Evolutionary conservation across 495 filamentous ascomycete genomes (phyloP), one percentile per base, ranked within the genome.

Genomic region (Eremomyces bilateralis): DNA sequence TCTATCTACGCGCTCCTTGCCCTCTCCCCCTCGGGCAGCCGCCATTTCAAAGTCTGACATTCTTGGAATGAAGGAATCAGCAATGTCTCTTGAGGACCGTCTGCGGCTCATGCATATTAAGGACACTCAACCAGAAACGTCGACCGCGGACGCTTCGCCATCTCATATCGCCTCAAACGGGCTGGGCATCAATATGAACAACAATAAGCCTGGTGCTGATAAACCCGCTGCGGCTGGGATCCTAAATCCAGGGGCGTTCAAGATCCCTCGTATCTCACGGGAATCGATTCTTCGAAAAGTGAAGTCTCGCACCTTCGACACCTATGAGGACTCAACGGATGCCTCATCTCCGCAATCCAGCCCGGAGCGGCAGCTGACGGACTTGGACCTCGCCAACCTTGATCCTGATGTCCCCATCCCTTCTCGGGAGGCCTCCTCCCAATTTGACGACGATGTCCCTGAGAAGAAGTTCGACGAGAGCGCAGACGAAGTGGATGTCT

Each of bases 231-330:
- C 44, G 8, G 41, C n/a, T n/a, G n/a, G n/a, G n/a, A n/a, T n/a
- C n/a, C n/a, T n/a, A n/a, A n/a, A n/a, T n/a, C n/a, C n/a, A n/a
- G n/a, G 41, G 15, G 40, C 38, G 17, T 42, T 53, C 32, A 45
- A 38, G 31, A 45, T 35, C 21, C 78, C 79, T 11, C 75, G 73
- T 19, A 85, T 93, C 46, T 94, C 88, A 21, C 67, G 88, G 15
- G 88, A 94, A 48, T 91, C 83, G 0, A 95, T 95, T 37, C 56
- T 93, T 32, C 71, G 81, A 12, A 82, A 82, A 37, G 73, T 95
- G 16, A 82, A 84, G 44, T 74, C 46, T 44, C 57, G 53, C 38
- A 48, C 50, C 35, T 52, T 76, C 28, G 68, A 73, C 33, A 66
- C 72, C 32, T 51, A 43, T 13, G 44, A 46, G 19, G n/a, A n/a